Evolutionary conservation across 208 protist species (phyloP).

Genomic region (Leishmania mexicana): DNA sequence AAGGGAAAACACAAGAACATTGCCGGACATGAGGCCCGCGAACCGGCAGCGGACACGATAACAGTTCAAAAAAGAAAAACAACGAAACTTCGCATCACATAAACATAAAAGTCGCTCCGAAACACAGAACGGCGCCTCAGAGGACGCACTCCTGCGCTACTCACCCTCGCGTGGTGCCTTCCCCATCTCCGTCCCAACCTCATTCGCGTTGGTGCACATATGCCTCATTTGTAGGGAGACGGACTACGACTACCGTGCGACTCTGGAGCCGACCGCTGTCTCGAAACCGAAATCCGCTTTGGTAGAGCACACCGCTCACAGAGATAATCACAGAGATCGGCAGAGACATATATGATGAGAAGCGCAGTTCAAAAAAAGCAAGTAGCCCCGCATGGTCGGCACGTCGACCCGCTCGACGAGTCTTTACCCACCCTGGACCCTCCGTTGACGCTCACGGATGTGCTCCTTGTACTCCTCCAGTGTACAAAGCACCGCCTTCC

Average conservation of each 20-base stretch:
- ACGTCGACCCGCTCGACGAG: not conserved
- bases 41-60: not conserved
- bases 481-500: constrained; percentile 44
- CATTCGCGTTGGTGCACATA: not conserved
- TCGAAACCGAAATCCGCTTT: not conserved
- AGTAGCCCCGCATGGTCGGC: not conserved
- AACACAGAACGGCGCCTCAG: not conserved
- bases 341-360: too few relatives aligned
- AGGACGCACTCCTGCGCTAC: not conserved
- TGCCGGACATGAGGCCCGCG: not conserved
- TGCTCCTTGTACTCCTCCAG: constrained; percentile 33
- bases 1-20: not conserved
- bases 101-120: not conserved
- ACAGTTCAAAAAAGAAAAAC: not conserved
- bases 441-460: not conserved
- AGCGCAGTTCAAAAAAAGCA: not conserved
- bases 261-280: not conserved
- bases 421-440: not conserved
- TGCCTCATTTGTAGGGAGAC: not conserved
- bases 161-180: not conserved
- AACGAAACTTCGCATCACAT: not conserved
- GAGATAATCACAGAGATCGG: not conserved
- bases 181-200: not conserved
- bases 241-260: not conserved
- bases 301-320: not conserved